Percentiles rank a stretch among this genome's conserved stretches.
phyloP scores from a whole-genome alignment of 176 grass and related monocot genomes.

The Lolium rigidum region DNA sequence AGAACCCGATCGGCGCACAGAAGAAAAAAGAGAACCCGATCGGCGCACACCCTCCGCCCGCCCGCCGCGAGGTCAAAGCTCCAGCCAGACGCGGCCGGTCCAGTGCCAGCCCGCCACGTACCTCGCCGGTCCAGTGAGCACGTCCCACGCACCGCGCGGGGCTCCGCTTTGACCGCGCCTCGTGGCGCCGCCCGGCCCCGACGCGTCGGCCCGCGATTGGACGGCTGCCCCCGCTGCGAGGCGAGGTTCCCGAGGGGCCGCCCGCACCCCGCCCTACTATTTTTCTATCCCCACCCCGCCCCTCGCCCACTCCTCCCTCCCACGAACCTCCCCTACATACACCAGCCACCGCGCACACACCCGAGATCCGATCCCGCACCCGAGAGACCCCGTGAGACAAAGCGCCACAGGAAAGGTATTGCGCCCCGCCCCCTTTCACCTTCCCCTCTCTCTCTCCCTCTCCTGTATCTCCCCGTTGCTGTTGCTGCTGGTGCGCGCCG shows the following conservation, averaged over 20 bases:
- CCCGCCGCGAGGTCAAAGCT: no score
- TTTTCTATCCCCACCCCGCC: background rate
- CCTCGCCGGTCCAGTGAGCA: background rate
- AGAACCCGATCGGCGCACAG: no score
- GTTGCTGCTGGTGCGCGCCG: background rate
- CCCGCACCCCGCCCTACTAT: conserved; percentile 6
- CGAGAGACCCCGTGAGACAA: background rate
- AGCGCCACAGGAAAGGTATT: conserved; percentile 19
- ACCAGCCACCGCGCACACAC: background rate
- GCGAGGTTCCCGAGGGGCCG: conserved; percentile 42
- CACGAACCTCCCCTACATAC: background rate
- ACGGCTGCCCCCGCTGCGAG: background rate
- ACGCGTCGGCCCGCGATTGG: conserved; percentile 34
- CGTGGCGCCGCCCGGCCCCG: no score
- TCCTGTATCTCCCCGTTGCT: background rate
- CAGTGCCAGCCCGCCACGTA: background rate
- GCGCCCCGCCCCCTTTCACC: no score
- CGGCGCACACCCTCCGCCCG: no score
- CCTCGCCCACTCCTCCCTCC: background rate
- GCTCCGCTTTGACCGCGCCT: conserved; percentile 35
- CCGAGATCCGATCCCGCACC: conserved; percentile 4
- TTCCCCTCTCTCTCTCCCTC: no score
- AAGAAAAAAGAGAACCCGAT: no score
- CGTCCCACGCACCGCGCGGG: background rate
- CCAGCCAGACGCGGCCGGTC: background rate